These are phyloP conservation scores for Huiozyma sinensis DNA, from an alignment of 805 yeast genomes.

Conservation along the genomic window DNA sequence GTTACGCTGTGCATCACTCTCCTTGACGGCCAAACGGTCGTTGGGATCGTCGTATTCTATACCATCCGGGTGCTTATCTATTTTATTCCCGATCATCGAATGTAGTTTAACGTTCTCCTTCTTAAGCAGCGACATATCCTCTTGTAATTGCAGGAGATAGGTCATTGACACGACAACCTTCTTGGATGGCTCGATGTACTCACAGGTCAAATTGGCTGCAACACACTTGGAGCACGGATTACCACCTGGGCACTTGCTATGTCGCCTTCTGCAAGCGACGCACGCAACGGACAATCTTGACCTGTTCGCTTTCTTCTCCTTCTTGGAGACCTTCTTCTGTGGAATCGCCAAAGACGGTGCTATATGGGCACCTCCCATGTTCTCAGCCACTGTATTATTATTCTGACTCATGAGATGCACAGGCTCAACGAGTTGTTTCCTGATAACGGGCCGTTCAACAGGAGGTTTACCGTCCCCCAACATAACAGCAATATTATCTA, in stretches of 20 bases:
- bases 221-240: constrained; percentile 59
- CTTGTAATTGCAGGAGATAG: constrained; percentile 56
- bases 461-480: too few relatives aligned
- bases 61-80: background rate
- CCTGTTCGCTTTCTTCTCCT: background rate
- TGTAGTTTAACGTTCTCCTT: constrained; percentile 49
- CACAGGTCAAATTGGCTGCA: constrained; percentile 47
- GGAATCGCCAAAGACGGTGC: too few relatives aligned
- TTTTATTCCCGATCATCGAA: background rate
- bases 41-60: background rate
- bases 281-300: constrained; percentile 30
- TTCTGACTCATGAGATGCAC: too few relatives aligned
- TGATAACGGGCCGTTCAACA: too few relatives aligned
- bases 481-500: too few relatives aligned
- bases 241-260: constrained; percentile 70
- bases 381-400: too few relatives aligned
- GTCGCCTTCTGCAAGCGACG: constrained; percentile 58
- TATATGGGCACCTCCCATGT: too few relatives aligned
- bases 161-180: constrained; percentile 65
- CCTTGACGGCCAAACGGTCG: background rate
- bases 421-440: too few relatives aligned
- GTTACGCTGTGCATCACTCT: background rate
- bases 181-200: constrained; percentile 60
- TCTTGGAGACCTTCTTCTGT: background rate
- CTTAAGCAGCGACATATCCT: constrained; percentile 53